Base-by-base conservation (phyloP, 495 filamentous ascomycete genomes). In the Jackrogersella multiformis region DNA sequence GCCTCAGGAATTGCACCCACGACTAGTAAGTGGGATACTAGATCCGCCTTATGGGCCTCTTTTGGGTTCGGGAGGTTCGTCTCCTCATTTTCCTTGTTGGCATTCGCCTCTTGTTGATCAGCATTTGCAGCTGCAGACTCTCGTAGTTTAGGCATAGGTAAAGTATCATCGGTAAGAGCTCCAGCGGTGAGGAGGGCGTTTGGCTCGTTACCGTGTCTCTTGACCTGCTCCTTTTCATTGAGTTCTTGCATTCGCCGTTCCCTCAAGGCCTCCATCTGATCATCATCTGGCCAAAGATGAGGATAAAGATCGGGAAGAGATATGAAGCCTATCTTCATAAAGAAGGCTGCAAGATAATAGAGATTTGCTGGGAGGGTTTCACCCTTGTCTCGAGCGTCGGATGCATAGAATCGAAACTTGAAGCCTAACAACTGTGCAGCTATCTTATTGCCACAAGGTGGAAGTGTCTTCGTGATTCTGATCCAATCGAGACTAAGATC, bases 301-400 rank as follows among this genome's bases (percentile, higher is more conserved):
- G 94, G 89, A 75, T 97, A 97, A 18, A 99, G 80, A 70, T 98
- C 95, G 36, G 87, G 86, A 2, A 99, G 81, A n/a, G 94, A 97
- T 61, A 99, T 93, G 75, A 99, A 98, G 20, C 96, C 96, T 48
- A 96, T 90, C 76, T 98, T 98, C 78, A 99, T 97, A 36, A 99
- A 85, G 23, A 98, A 80, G 0, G 96, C 92, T 1, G 92, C 88
- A 5, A 98, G 87, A 62, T 93, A 94, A 45, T 97, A 91, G 10
- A 99, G 84, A 70, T 98, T 98, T 42, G 93, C 88, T 0, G 96
- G 94, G 4, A 97, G 80, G 9, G 84, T 78, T 66, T 96, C 93
- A 3, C 77, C 73, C n/a, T 68, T 49, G 5, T 85, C 83, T 32
- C 92, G 86, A 30, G 91, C 92, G 6, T 86, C 81, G 5, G 90